phyloP scores from a whole-genome alignment of 257 asterid genomes.

The Eucommia ulmoides region DNA sequence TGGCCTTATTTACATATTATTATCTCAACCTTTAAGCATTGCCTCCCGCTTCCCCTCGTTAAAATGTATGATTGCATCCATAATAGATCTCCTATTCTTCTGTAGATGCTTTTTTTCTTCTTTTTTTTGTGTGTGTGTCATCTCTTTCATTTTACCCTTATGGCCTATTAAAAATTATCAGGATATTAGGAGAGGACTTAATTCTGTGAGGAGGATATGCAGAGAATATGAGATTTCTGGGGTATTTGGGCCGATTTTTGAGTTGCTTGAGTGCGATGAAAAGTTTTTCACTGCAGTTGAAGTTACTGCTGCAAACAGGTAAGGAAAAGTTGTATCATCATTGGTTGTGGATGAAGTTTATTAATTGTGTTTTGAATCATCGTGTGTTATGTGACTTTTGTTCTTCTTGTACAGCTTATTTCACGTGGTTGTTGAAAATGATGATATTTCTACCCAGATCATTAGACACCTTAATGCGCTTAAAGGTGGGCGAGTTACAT shows the following conservation, averaged over 20 bases:
- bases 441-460: conserved; percentile 78
- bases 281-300: conserved; percentile 96
- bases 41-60: too few relatives aligned
- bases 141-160: too few relatives aligned
- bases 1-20: too few relatives aligned
- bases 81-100: not conserved
- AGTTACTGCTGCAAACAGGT: conserved; percentile 99
- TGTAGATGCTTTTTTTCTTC: not conserved
- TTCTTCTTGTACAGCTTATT: conserved; percentile 50
- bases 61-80: not conserved
- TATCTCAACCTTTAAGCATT: too few relatives aligned
- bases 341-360: not conserved
- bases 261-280: conserved; percentile 89
- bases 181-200: conserved; percentile 97
- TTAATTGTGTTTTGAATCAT: not conserved
- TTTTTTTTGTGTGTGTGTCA: too few relatives aligned
- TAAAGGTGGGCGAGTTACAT: conserved; percentile 97
- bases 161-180: conserved; percentile 19
- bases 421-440: conserved; percentile 90
- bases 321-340: not conserved
- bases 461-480: conserved; percentile 87
- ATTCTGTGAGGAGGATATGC: conserved; percentile 72
- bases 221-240: conserved; percentile 42
- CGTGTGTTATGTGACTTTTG: not conserved
- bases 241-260: conserved; percentile 79